Conservation (phyloP, 352 stramenopile species). For the Pelagophyceae sp. region DNA sequence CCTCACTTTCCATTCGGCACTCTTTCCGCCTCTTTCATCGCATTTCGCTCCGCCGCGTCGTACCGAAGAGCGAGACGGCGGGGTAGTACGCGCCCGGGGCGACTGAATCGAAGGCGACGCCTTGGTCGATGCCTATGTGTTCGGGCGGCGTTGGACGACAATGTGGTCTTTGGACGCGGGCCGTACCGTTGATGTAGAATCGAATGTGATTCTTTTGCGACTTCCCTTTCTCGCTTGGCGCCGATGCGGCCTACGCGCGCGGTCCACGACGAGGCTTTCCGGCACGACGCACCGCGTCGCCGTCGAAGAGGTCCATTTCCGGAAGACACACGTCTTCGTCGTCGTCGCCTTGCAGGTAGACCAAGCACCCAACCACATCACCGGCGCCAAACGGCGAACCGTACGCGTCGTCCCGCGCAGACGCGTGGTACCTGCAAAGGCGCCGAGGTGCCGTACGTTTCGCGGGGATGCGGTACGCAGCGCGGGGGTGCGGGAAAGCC, state of each 20-base stretch:
- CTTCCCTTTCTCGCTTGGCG: neutral
- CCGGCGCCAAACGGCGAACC: too few species aligned
- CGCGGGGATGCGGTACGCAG: too few species aligned
- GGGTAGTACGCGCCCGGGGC: neutral
- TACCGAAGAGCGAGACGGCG: neutral
- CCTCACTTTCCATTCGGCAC: too few species aligned
- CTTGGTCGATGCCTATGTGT: conserved; percentile 9
- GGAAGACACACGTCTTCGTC: too few species aligned
- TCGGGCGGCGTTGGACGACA: too few species aligned
- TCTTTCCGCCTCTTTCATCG: too few species aligned
- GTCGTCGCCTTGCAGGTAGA: neutral
- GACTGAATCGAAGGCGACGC: conserved; percentile 1
- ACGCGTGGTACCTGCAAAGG: neutral
- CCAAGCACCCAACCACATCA: conserved; percentile 11
- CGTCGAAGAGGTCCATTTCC: neutral
- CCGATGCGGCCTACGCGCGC: neutral
- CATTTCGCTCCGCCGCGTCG: too few species aligned
- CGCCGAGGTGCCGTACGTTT: too few species aligned
- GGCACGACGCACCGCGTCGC: too few species aligned
- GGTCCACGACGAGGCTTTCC: too few species aligned
- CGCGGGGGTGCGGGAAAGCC: too few species aligned
- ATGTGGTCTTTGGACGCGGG: too few species aligned
- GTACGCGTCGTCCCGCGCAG: neutral
- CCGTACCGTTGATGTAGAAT: conserved; percentile 10
- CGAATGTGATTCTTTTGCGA: neutral